Base-by-base conservation (phyloP, 768 basidiomycete species). In the Lentinus tigrinus region DNA sequence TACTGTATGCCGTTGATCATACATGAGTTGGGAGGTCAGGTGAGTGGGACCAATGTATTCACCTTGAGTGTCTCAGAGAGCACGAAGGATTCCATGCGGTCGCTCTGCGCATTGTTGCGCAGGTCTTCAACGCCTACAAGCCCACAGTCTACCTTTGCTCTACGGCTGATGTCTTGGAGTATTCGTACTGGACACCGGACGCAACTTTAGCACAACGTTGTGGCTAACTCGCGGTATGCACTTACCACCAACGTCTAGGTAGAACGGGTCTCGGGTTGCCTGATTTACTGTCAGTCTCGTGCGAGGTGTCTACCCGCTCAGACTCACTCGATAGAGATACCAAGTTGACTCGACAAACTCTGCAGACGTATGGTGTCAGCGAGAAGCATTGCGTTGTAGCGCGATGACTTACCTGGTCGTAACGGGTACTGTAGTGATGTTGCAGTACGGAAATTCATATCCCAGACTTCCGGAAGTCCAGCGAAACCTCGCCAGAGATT, bases 11-110 rank as follows among this genome's bases (percentile, higher is more conserved):
- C 40, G 11, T n/a, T 14, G 4, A 17, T n/a, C 19, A 51, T 7
- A 43, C 9, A 11, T 52, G 19, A 14, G 16, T 31, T 31, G 31
- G 11, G 5, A 46, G 6, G 13, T 19, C 21, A 46, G 3, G 24
- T 9, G 6, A 14, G 17, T 9, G 14, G 19, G n/a, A 8, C 21
- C 19, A 21, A 42, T 8, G 21, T 14, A 56, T 72, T 31, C 58
- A 88, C 93, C 81, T 95, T 96, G 47, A 97, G 75, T 0, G 94
- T 94, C 74, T 96, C 95, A 3, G 92, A 94, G 31, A 98, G 78
- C n/a, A 85, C 85, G 71, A 98, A 99, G 4, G 91, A 93, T 72
- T 98, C 97, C 97, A 98, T 98, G 58, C 96, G 83, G 67, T 98
- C 93, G 62, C 95, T 93, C 17, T 83, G 84, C 65, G 85, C 78